A percentile compares a stretch with the other conserved stretches of the same genome.
These are phyloP conservation scores for Claviceps cyperi DNA, from an alignment of 2,329 filamentous ascomycete species.

Conservation along the genomic window DNA sequence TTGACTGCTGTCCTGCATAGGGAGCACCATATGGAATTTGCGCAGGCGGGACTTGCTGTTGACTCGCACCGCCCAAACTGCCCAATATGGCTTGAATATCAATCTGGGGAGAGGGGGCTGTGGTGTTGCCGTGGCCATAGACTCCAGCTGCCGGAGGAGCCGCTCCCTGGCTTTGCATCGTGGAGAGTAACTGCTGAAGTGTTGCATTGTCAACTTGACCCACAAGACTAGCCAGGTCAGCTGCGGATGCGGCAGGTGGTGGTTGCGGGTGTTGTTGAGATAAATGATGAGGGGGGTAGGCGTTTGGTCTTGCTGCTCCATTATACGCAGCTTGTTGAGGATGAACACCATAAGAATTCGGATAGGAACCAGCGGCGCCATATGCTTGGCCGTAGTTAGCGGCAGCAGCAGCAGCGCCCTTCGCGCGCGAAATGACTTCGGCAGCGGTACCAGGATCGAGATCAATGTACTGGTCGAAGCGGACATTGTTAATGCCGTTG, in stretches of 20 bases:
- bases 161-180: conserved; percentile 26
- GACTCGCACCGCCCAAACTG: conserved; percentile 18
- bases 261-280: conserved; percentile 14
- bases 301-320: conserved; percentile 13
- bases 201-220: conserved; percentile 53
- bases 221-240: conserved; percentile 50
- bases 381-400: conserved; percentile 19
- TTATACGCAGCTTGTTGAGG: conserved; percentile 13
- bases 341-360: conserved; percentile 19
- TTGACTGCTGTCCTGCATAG: conserved; percentile 18
- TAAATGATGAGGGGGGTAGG: conserved; percentile 14
- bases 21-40: conserved; percentile 15
- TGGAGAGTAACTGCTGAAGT: conserved; percentile 55
- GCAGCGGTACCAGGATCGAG: conserved; percentile 66
- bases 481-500: conserved; percentile 57
- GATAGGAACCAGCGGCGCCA: conserved; percentile 13
- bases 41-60: conserved; percentile 11
- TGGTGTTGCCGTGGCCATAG: conserved; percentile 2
- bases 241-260: conserved; percentile 19
- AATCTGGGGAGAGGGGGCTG: conserved; percentile 17
- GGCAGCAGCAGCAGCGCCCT: conserved; percentile 24
- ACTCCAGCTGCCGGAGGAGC: conserved; percentile 1
- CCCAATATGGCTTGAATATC: conserved; percentile 34
- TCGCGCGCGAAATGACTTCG: conserved; percentile 64
- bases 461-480: conserved; percentile 77